A percentile compares a stretch with the other conserved stretches of the same genome.
Conservation (phyloP, 2,329 filamentous ascomycete species). For the Talaromyces amestolkiae region DNA sequence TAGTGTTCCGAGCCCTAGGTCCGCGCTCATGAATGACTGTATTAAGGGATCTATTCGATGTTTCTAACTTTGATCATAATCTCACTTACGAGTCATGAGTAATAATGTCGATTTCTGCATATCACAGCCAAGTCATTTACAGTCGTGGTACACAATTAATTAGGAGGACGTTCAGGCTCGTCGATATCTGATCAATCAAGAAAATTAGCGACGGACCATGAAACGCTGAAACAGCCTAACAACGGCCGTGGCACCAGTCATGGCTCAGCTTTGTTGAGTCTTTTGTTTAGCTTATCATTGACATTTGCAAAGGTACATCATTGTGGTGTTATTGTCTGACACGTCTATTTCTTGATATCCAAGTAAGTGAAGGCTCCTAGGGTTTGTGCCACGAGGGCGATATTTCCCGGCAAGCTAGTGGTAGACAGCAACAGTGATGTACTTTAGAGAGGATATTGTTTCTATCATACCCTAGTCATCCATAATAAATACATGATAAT, state of each 20-base stretch:
- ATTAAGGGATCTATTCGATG: background rate
- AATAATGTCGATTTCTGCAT: background rate
- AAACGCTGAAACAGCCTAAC: background rate
- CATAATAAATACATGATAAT: slow-evolving; percentile 4
- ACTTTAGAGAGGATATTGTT: background rate
- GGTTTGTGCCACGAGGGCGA: no score
- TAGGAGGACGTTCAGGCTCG: background rate
- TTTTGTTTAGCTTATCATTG: background rate
- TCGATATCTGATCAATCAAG: background rate
- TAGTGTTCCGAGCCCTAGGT: background rate
- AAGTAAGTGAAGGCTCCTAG: background rate
- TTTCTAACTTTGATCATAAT: background rate
- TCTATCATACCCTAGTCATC: background rate
- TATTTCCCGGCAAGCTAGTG: background rate
- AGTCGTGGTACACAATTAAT: background rate
- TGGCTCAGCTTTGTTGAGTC: background rate
- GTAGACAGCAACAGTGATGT: no score
- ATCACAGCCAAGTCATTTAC: background rate
- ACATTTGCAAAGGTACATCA: background rate
- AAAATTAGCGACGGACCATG: background rate
- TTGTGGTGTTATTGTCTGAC: background rate
- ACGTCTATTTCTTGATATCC: background rate
- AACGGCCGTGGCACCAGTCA: background rate
- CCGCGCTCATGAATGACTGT: background rate
- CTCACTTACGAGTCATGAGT: no score